A percentile compares a stretch with the other conserved stretches of the same genome.
Evolutionary conservation across 1,139 yeast species (phyloP).

Genomic region (Blastobotrys serpentis): DNA sequence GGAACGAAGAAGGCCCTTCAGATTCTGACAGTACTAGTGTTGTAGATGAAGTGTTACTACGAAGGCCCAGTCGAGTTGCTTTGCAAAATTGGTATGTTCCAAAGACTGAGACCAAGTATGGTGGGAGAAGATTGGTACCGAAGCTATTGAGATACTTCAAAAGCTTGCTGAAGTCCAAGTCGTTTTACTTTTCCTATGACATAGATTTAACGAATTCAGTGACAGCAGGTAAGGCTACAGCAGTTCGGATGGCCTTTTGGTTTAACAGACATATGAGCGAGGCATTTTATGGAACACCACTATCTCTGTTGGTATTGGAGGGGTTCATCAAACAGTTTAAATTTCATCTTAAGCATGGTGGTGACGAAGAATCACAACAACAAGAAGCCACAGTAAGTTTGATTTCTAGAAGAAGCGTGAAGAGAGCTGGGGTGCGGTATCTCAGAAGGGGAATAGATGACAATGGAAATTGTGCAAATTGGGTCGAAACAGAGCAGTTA

Average conservation of each 20-base stretch:
- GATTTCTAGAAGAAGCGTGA: conserved; percentile 41
- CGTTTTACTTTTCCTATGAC: conserved; percentile 29
- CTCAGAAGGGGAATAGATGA: conserved; percentile 48
- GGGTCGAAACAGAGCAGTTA: conserved; percentile 46
- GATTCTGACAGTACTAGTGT: conserved; percentile 11
- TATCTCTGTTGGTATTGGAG: conserved; percentile 38
- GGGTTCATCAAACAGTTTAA: conserved; percentile 39
- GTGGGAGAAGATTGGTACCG: conserved; percentile 15
- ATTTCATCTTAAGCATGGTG: conserved; percentile 11
- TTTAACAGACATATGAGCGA: conserved; percentile 35
- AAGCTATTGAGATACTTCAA: conserved; percentile 22
- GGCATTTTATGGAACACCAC: conserved; percentile 26
- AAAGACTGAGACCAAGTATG: conserved; percentile 4
- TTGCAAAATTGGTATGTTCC: conserved; percentile 14
- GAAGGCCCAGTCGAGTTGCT: conserved; percentile 13
- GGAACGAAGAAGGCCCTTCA: neutral
- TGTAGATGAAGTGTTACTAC: conserved; percentile 19
- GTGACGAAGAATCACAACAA: neutral
- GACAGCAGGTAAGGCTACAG: conserved; percentile 7
- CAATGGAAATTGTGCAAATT: conserved; percentile 47
- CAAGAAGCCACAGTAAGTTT: conserved; percentile 26
- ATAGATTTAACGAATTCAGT: conserved; percentile 25
- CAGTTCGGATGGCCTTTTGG: conserved; percentile 30
- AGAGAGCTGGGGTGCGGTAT: conserved; percentile 48
- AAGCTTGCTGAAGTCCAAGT: conserved; percentile 17